Evolutionary conservation across 208 protist genomes (phyloP).

Genomic region (Leishmania gerbilli): DNA sequence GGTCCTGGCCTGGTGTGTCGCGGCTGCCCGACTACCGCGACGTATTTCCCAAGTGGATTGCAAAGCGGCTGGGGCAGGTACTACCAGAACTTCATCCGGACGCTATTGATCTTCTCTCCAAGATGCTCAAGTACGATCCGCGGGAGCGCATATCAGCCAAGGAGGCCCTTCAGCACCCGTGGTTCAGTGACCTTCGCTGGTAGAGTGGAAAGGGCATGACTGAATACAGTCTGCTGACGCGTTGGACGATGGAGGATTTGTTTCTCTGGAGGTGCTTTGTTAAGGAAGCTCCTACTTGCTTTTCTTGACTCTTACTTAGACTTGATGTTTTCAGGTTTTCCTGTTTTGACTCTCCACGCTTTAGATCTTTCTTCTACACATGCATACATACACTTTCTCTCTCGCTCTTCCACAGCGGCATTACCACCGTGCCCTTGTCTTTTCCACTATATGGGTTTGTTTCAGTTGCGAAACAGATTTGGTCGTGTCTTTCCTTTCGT

Average conservation of each 20-base stretch:
- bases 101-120: conserved; percentile 79
- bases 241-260: neutral
- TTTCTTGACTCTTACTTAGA: conserved; percentile 11
- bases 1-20: conserved; percentile 97
- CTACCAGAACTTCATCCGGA: conserved; percentile 82
- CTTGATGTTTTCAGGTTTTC: neutral
- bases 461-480: conserved; percentile 6
- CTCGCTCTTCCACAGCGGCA: neutral
- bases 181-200: conserved; percentile 81
- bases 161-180: conserved; percentile 91
- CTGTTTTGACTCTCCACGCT: neutral
- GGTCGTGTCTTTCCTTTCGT: conserved; percentile 1
- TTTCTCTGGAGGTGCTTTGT: conserved; percentile 4
- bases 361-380: conserved; percentile 11
- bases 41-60: conserved; percentile 95
- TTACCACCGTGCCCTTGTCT: conserved; percentile 3
- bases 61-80: conserved; percentile 64
- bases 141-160: conserved; percentile 88
- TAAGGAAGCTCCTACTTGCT: conserved; percentile 3
- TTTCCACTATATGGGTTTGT: conserved; percentile 1
- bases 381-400: conserved; percentile 1
- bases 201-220: conserved; percentile 18
- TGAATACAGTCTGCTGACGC: neutral
- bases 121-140: conserved; percentile 92
- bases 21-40: conserved; percentile 97